Evolutionary conservation across 2,329 filamentous ascomycete genomes (phyloP), one percentile per base, ranked within the genome.

Genomic region (Coniella lustricola): DNA sequence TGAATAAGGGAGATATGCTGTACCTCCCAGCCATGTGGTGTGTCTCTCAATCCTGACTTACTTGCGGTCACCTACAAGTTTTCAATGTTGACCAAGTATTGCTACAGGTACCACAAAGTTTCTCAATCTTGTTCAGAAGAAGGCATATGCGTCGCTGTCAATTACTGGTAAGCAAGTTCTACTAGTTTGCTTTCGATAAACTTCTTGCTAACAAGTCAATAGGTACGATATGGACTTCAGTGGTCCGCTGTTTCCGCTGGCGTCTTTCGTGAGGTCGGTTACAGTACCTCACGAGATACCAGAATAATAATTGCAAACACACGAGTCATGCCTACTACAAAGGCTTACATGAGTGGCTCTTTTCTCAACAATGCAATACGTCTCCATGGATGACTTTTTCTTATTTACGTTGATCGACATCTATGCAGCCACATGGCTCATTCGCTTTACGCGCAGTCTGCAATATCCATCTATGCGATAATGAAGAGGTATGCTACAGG

Each of bases 1-100:
- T 93, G 3, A 64, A 82, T 1, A 76, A 81, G 9, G 87, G 87
- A 0, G 87, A 93, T 61, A 87, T 93, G 81, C 64, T 93, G 14
- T 93, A 93, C 65, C 68, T 93, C 25, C 87, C 87, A 7, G 82
- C 85, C 5, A 77, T 90, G 73, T 93, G 87, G 87, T 86, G 54
- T 62, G 73, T 62, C 5, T 8, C 18, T 20, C 31, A 17, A 7
- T 10, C 22, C 17, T 37, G 20, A 37, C 29, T 20, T 29, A 17
- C 5, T 9, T 18, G 17, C 35, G 20, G 35, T 25, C 14, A 34
- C 7, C 14, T 29, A 17, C 14, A 20, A 3, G 10, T 9, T 41
- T 16, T 35, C 21, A 32, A 20, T 36, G 7, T 42, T 46, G 29
- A 49, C 18, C 9, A 5, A 13, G 25, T 13, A n/a, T 12, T 34